Base-by-base conservation (phyloP, 192 early-diverging fungal species). In the Coemansia sp. region DNA sequence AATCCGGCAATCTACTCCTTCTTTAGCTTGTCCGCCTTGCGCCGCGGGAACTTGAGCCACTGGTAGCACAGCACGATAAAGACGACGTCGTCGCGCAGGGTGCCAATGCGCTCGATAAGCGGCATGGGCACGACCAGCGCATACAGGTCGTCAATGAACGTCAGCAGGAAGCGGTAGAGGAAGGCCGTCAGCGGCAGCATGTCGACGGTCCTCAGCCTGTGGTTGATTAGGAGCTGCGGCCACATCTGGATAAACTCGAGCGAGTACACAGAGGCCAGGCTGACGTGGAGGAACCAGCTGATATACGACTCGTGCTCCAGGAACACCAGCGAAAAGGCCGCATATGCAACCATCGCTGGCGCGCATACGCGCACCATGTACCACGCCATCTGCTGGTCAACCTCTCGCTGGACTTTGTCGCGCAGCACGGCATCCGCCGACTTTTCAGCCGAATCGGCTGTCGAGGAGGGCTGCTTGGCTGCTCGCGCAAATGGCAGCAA, bases 101-200 rank as follows among this genome's bases (percentile, higher is more conserved):
- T 79, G 43, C 82, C 79, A n/a, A 86, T 78, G n/a, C 86, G 82
- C 58, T 84, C 79, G 20, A 86, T 67, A 20, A 79, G 65, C 42
- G 85, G 82, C 85, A 86, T 86, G n/a, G 85, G 84, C 24, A 87
- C 84, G 20, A 85, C 80, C n/a, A 88, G 70, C 20, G 87, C 85
- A 59, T 84, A 88, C 36, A 88, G 73, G 35, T 88, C 87, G 67
- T 88, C 86, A 54, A 83, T 80, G 62, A 87, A 87, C 4, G 86
- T 87, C 51, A 71, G 61, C 38, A 87, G 62, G 65, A 84, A 82
- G 11, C 79, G 83, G 64, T 85, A 88, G 31, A 81, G 70, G 60
- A 88, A 88, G 5, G 86, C 74, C 14, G 75, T 68, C 56, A 84
- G 68, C 53, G 86, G 86, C 71, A 88, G 74, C 73, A 83, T 82